Base-by-base conservation (phyloP, 169 alveolate species). In the Ophryocystis elektroscirrha region DNA sequence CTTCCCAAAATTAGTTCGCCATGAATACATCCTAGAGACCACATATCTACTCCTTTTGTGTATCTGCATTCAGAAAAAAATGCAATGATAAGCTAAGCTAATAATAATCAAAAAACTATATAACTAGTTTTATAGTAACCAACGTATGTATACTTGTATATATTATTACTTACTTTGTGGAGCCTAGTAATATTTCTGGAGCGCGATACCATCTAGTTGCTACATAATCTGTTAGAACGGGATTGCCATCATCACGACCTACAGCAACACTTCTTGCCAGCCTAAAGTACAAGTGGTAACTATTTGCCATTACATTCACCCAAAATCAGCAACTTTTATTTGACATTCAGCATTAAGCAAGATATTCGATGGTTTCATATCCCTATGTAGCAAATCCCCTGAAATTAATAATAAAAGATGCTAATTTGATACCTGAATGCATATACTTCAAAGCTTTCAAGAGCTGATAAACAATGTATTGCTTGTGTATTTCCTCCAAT, bases 21-120 rank as follows among this genome's bases (percentile, higher is more conserved):
- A 54, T 89, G 66, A 43, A 93, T 89, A 59, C 99, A 93, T 12
- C 99, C 99, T 24, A 93, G 74, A 6, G 96, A 84, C 97, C 99
- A 93, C 94, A 91, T 89, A 62, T 93, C 99, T 5, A 89, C 96
- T 24, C 96, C 97, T 63, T 91, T 86, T n/a, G 97, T 85, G 68
- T 93, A 93, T 41, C n/a, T n/a, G 12, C n/a, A 44, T 6, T 18
- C 2, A 5, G 19, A 44, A 20, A 3, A 5, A 2, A n/a, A n/a
- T n/a, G n/a, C n/a, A n/a, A n/a, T n/a, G n/a, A n/a, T n/a, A n/a
- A n/a, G n/a, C n/a, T 2, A 5, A 2, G 46, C n/a, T n/a, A n/a
- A n/a, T n/a, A n/a, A n/a, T n/a, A n/a, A n/a, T n/a, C n/a, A n/a
- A n/a, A n/a, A n/a, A n/a, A n/a, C n/a, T n/a, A n/a, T n/a, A n/a